phyloP scores from a whole-genome alignment of 1,139 yeast species.

The Taphrina flavorubra region DNA sequence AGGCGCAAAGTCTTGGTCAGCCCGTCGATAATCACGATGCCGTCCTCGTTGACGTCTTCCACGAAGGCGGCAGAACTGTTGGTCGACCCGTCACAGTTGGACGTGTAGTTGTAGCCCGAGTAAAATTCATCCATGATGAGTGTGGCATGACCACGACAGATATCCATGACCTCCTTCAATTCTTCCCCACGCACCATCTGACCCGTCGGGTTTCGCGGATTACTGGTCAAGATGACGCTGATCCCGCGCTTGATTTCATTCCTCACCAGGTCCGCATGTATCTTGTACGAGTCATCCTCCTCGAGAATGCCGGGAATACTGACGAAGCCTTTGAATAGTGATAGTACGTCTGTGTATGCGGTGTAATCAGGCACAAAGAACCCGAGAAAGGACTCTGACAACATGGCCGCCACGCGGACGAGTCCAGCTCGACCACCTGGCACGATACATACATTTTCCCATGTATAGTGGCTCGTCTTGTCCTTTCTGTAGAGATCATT shows the following conservation, averaged over 20 bases:
- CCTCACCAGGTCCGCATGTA: slow-evolving; percentile 63
- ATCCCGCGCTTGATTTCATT: slow-evolving; percentile 67
- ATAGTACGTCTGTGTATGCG: slow-evolving; percentile 74
- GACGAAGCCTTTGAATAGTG: slow-evolving; percentile 68
- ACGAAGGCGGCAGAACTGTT: slow-evolving; percentile 63
- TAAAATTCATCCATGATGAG: slow-evolving; percentile 73
- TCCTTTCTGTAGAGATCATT: slow-evolving; percentile 63
- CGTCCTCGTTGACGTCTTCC: slow-evolving; percentile 66
- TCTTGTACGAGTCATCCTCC: slow-evolving; percentile 65
- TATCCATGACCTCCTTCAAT: slow-evolving; percentile 60
- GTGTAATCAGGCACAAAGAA: slow-evolving; percentile 71
- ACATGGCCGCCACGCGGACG: slow-evolving; percentile 69
- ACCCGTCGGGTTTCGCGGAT: slow-evolving; percentile 74
- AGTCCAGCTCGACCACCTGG: slow-evolving; percentile 76
- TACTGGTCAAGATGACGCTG: slow-evolving; percentile 64
- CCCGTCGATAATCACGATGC: slow-evolving; percentile 68
- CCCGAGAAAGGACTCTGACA: slow-evolving; percentile 66
- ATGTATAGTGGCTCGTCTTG: slow-evolving; percentile 59
- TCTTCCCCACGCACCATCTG: slow-evolving; percentile 62
- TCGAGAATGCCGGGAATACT: slow-evolving; percentile 71
- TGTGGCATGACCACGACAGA: slow-evolving; percentile 65
- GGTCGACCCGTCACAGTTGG: slow-evolving; percentile 63
- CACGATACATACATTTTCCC: slow-evolving; percentile 58
- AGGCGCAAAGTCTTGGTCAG: slow-evolving; percentile 69
- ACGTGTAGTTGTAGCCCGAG: slow-evolving; percentile 68